These are phyloP conservation scores for Agapanthus africanus DNA, from an alignment of 106 monocot genomes.

Conservation along the genomic window DNA sequence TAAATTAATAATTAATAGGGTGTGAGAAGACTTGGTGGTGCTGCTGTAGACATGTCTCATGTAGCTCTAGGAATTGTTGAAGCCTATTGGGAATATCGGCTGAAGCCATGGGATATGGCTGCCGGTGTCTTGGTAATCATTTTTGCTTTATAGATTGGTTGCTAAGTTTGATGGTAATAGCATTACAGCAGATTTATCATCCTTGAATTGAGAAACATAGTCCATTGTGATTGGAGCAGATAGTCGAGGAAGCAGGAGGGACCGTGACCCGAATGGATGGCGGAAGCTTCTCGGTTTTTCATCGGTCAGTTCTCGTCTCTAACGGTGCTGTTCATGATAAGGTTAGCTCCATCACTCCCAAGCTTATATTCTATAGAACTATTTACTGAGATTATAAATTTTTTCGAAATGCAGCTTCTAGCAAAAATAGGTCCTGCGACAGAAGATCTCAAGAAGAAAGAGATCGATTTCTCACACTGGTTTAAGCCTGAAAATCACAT, in stretches of 20 bases:
- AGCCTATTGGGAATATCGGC: slow-evolving; percentile 94
- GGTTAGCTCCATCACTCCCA: slow-evolving; percentile 38
- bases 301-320: slow-evolving; percentile 90
- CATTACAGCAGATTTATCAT: not conserved
- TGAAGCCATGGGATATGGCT: slow-evolving; percentile 99
- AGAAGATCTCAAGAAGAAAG: slow-evolving; percentile 78
- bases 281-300: slow-evolving; percentile 81
- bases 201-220: too few species aligned
- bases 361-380: not conserved
- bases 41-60: slow-evolving; percentile 96
- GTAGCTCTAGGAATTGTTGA: slow-evolving; percentile 92
- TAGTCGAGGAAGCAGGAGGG: slow-evolving; percentile 99
- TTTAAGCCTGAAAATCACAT: slow-evolving; percentile 78
- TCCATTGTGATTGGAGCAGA: slow-evolving; percentile 26
- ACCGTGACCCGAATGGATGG: slow-evolving; percentile 91
- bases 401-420: slow-evolving; percentile 53
- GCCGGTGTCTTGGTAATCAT: slow-evolving; percentile 88
- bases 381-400: not conserved
- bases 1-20: slow-evolving; percentile 37
- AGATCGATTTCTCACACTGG: slow-evolving; percentile 87
- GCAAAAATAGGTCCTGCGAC: slow-evolving; percentile 86
- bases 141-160: too few species aligned
- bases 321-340: slow-evolving; percentile 74
- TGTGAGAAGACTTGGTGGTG: slow-evolving; percentile 92
- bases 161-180: too few species aligned